Evolutionary conservation across 306 rosid genomes (phyloP).

Genomic region (Cicer cuneatum): DNA sequence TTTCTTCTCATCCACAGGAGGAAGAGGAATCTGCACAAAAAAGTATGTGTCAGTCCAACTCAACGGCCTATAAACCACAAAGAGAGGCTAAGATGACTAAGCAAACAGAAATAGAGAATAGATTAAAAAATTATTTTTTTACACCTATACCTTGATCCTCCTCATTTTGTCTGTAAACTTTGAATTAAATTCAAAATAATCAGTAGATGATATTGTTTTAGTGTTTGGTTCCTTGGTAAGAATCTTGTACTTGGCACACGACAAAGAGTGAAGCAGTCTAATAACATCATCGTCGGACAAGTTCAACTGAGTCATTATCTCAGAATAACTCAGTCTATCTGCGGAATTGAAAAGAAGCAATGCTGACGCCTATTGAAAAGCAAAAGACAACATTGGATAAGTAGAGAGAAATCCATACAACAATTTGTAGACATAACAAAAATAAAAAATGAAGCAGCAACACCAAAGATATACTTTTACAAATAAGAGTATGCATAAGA

Average conservation of each 20-base stretch:
- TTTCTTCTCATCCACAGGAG: conserved; percentile 95
- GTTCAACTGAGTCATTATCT: conserved; percentile 85
- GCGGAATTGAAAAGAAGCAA: conserved; percentile 85
- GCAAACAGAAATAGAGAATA: conserved; percentile 24
- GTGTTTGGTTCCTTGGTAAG: conserved; percentile 82
- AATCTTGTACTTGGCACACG: conserved; percentile 97
- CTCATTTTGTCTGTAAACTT: conserved; percentile 92
- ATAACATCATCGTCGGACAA: conserved; percentile 83
- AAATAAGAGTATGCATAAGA: neutral
- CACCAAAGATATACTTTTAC: neutral
- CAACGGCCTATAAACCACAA: conserved; percentile 8
- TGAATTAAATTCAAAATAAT: conserved; percentile 81
- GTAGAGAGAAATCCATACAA: conserved; percentile 40
- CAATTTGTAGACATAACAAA: neutral
- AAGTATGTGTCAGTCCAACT: conserved; percentile 11
- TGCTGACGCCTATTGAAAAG: conserved; percentile 74
- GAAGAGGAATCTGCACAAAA: conserved; percentile 79
- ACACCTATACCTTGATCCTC: conserved; percentile 77
- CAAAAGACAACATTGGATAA: conserved; percentile 35
- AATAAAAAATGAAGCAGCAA: neutral
- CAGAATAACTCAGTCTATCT: conserved; percentile 81
- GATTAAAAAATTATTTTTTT: conserved; percentile 3
- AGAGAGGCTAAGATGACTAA: conserved; percentile 6
- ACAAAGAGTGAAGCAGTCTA: conserved; percentile 85
- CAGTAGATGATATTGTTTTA: conserved; percentile 67